Evolutionary conservation across 1,139 yeast genomes (phyloP).

Genomic region (Keqinozyma sinolaborantium): DNA sequence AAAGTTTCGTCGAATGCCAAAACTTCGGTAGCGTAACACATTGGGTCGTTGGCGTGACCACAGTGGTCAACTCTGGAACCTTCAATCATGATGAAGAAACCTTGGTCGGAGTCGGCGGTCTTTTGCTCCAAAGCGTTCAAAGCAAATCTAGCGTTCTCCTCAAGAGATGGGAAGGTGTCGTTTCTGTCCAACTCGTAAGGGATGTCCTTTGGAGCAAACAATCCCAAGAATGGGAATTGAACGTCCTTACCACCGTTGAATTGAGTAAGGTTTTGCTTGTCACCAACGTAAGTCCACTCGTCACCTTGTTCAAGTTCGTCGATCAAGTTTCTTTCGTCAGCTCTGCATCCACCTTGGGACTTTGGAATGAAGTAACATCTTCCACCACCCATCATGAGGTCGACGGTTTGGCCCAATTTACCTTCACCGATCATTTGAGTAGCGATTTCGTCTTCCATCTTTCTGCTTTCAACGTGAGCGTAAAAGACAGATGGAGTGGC

Average conservation of each 20-base stretch:
- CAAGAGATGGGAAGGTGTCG: constrained; percentile 61
- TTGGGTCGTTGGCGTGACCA: constrained; percentile 83
- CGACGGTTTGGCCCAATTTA: constrained; percentile 73
- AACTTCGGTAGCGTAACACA: constrained; percentile 33
- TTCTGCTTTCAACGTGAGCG: constrained; percentile 64
- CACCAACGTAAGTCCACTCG: constrained; percentile 60
- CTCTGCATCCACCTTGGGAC: constrained; percentile 57
- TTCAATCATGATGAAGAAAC: constrained; percentile 80
- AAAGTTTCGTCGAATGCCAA: constrained; percentile 70
- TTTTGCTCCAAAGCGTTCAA: constrained; percentile 60
- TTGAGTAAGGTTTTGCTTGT: constrained; percentile 52
- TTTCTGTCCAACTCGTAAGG: constrained; percentile 79
- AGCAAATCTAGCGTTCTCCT: constrained; percentile 72
- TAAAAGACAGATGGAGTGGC: constrained; percentile 78
- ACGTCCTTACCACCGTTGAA: constrained; percentile 52
- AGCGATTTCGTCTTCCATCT: constrained; percentile 73
- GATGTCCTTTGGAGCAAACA: constrained; percentile 67
- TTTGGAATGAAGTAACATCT: constrained; percentile 66
- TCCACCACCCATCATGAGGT: constrained; percentile 87
- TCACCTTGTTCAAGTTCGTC: constrained; percentile 55
- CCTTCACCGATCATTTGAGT: constrained; percentile 68
- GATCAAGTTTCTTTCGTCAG: constrained; percentile 63
- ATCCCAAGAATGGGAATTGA: constrained; percentile 67
- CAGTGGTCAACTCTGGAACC: constrained; percentile 93
- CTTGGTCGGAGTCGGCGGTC: constrained; percentile 65